Evolutionary conservation across 2,329 filamentous ascomycete genomes (phyloP), one percentile per base, ranked within the genome.

Genomic region (Periconia digitata): DNA sequence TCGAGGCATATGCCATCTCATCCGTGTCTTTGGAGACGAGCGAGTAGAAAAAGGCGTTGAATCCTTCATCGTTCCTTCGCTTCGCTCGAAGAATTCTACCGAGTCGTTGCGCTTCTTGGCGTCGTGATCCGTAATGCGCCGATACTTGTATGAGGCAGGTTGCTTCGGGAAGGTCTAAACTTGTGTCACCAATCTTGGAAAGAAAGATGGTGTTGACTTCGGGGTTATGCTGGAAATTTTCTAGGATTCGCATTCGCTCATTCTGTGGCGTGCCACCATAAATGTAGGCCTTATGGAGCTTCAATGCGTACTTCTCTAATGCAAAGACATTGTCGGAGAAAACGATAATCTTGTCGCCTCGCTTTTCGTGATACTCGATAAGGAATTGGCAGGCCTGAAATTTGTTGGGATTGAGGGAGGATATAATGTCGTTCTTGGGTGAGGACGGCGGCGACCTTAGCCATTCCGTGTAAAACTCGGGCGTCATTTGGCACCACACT

Each of bases 401-500:
- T 72, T 99, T 99, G 58, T 87, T 82, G 1, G 94, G 94, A 63
- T 99, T 99, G 92, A 99, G 97, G 57, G 95, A 95, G 62, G 94
- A 96, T 2, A 97, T 82, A 6, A 90, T 71, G 8, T 81, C 79
- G 27, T 82, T 79, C 68, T 87, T 87, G 52, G 85, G 79, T 15
- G 83, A 84, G 12, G 84, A 85, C 5, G 70, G n/a, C 12, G 7
- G 70, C 7, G 74, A 83, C 46, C 83, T 79, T 50, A 97, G 82
- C 73, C 97, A 99, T 69, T 97, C 90, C 16, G 90, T 87, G 71
- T 96, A 97, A 69, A 99, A 99, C 61, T 99, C 94, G 0, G 92
- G 94, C 0, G 94, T 95, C 94, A 99, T 99, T 2, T 92, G 91
- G 66, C 94, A 99, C 94, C 94, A 99, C 6, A 99, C 94, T 72